These are phyloP conservation scores for Cyathus striatus DNA, from an alignment of 768 basidiomycete genomes.

Conservation along the genomic window DNA sequence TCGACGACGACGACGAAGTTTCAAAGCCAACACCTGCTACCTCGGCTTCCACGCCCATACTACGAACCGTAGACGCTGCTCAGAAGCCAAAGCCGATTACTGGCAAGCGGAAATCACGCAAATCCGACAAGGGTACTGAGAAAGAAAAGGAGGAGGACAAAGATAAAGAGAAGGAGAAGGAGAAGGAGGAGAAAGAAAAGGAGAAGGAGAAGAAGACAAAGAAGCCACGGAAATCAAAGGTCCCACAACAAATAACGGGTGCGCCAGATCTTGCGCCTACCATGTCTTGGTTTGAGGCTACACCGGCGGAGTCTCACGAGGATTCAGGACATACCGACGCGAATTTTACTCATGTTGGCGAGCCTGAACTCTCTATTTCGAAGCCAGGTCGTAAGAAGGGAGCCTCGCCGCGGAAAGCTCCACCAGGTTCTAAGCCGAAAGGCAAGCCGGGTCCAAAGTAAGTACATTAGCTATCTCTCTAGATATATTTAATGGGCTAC, in stretches of 20 bases:
- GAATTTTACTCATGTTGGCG: conserved; percentile 1
- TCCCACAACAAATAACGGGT: conserved; percentile 21
- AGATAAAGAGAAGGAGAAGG: no score
- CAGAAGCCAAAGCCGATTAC: conserved; percentile 44
- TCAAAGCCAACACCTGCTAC: conserved; percentile 24
- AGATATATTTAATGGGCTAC: no score
- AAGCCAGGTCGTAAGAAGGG: not conserved
- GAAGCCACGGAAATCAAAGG: conserved; percentile 12
- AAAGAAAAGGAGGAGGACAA: no score
- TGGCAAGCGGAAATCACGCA: conserved; percentile 48
- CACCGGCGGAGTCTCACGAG: conserved; percentile 31
- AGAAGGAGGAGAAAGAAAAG: conserved; percentile 34
- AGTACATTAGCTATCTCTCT: not conserved
- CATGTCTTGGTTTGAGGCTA: conserved; percentile 36
- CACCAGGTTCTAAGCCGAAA: conserved; percentile 4
- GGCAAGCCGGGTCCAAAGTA: conserved; percentile 3
- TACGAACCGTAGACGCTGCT: conserved; percentile 25
- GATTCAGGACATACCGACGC: conserved; percentile 20
- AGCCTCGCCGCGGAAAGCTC: not conserved
- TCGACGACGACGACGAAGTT: conserved; percentile 53
- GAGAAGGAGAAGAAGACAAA: conserved; percentile 46
- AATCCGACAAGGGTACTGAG: conserved; percentile 42
- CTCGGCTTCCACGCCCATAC: conserved; percentile 16
- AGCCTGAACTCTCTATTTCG: conserved; percentile 3
- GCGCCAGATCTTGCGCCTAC: conserved; percentile 31